phyloP scores from a whole-genome alignment of 225 moss, liverwort and hornwort genomes.

The Polytrichum formosum region DNA sequence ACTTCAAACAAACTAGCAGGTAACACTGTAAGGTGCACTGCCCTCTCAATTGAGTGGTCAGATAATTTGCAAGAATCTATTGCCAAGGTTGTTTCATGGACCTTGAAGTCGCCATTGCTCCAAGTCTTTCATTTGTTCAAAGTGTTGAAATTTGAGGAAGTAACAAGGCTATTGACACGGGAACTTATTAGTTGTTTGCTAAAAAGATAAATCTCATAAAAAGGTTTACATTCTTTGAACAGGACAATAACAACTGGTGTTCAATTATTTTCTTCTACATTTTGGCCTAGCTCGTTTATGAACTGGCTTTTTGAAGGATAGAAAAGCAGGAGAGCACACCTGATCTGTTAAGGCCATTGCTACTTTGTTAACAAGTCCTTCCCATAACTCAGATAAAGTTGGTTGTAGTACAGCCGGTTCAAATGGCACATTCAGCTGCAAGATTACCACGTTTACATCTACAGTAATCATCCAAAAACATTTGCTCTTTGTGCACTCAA shows the following conservation, averaged over 20 bases:
- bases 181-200: neutral
- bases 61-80: neutral
- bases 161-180: too few species aligned
- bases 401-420: conserved; percentile 54
- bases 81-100: neutral
- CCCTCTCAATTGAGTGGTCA: neutral
- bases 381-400: conserved; percentile 69
- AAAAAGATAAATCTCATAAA: neutral
- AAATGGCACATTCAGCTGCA: conserved; percentile 68
- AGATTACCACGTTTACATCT: conserved; percentile 11
- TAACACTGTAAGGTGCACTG: neutral
- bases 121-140: too few species aligned
- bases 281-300: neutral
- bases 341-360: conserved; percentile 75
- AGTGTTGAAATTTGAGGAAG: too few species aligned
- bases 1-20: neutral
- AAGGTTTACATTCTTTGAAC: neutral
- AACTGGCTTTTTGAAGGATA: neutral
- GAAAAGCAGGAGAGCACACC: conserved; percentile 30
- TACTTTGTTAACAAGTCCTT: conserved; percentile 62
- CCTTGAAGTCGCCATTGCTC: too few species aligned
- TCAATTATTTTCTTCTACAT: too few species aligned
- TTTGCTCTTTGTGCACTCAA: neutral
- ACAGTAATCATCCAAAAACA: conserved; percentile 1
- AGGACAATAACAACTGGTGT: neutral